Conservation (phyloP, 2,329 filamentous ascomycete genomes). For the Aspergillus nomiae region DNA sequence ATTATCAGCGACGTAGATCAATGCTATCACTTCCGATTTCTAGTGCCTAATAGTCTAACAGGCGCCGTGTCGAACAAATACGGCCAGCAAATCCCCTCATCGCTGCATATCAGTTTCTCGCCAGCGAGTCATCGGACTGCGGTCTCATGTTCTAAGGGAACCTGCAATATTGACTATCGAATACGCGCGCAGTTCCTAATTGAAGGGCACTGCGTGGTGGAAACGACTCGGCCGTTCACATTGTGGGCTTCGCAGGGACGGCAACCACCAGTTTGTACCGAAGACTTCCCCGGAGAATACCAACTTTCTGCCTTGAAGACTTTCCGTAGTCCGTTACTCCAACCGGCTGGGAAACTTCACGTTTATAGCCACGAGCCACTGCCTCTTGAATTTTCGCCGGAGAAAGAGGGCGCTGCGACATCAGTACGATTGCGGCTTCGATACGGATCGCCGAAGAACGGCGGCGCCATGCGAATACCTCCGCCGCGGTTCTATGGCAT, state of each 20-base stretch:
- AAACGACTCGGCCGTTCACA: neutral
- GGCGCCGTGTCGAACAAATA: neutral
- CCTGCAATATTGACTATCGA: neutral
- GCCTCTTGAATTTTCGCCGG: neutral
- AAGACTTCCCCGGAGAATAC: neutral
- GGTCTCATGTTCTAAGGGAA: neutral
- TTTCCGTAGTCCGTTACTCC: neutral
- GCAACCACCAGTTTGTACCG: neutral
- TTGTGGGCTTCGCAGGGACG: neutral
- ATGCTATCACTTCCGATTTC: neutral
- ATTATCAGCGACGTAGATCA: neutral
- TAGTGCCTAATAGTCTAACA: neutral
- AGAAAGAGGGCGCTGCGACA: neutral
- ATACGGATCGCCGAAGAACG: neutral
- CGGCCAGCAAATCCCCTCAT: neutral
- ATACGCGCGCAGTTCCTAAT: neutral
- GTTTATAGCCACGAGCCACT: neutral
- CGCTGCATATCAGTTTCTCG: neutral
- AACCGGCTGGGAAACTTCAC: neutral
- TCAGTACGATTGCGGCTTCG: neutral
- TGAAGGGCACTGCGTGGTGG: neutral
- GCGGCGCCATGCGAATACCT: neutral
- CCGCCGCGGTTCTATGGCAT: neutral
- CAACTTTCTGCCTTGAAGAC: neutral
- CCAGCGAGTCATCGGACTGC: neutral